phyloP scores from a whole-genome alignment of 1,284 basidiomycete species.

The Cutaneotrichosporon curvatum region DNA sequence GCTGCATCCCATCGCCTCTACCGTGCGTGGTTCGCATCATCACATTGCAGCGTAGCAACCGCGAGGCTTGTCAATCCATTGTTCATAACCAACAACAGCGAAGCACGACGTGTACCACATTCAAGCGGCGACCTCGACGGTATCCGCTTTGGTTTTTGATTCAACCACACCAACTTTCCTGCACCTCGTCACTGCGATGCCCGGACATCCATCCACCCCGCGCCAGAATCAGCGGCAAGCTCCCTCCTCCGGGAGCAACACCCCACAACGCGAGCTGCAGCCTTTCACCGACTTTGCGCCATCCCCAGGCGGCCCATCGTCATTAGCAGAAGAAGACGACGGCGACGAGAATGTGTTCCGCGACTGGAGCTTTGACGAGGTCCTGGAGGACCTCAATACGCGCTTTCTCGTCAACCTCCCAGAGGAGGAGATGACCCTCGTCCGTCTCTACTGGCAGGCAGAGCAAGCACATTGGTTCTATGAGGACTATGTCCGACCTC shows the following conservation, averaged over 20 bases:
- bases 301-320: background rate
- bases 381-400: conserved; percentile 86
- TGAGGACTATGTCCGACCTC: conserved; percentile 93
- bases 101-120: no score
- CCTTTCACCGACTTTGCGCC: background rate
- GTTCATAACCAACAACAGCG: no score
- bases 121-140: no score
- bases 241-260: background rate
- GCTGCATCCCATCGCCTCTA: no score
- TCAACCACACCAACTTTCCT: no score
- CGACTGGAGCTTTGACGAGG: conserved; percentile 48
- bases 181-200: no score
- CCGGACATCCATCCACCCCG: no score
- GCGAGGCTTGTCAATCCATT: no score
- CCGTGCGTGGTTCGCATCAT: no score
- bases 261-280: background rate
- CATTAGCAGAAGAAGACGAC: conserved; percentile 11
- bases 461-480: conserved; percentile 99
- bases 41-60: no score
- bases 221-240: background rate
- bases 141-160: no score
- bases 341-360: conserved; percentile 35
- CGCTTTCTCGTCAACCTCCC: conserved; percentile 97
- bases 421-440: conserved; percentile 80
- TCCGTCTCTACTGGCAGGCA: conserved; percentile 96